phyloP scores from a whole-genome alignment of 257 asterid genomes.

The Echium plantagineum region DNA sequence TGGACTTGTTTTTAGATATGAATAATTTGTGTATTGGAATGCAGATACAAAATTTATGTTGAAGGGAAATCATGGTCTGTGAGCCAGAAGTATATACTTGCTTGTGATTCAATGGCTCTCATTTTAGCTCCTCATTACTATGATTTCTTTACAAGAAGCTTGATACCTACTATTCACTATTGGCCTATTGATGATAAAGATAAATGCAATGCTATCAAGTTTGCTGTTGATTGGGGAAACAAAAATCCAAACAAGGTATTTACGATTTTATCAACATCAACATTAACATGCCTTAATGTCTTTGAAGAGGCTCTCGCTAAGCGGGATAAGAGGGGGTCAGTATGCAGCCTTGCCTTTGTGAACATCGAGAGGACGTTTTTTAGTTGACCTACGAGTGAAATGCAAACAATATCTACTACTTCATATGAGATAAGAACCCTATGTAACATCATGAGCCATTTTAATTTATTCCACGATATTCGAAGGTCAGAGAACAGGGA shows the following conservation, averaged over 20 bases:
- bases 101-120: conserved; percentile 71
- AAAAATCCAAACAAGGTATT: conserved; percentile 44
- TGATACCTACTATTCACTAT: conserved; percentile 60
- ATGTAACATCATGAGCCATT: no score
- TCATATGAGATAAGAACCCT: no score
- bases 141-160: conserved; percentile 73
- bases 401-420: no score
- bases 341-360: no score
- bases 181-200: conserved; percentile 49
- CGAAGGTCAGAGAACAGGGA: no score
- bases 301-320: no score
- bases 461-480: no score
- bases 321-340: no score
- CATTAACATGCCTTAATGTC: no score
- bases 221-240: conserved; percentile 90
- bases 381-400: no score
- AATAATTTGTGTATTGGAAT: not conserved
- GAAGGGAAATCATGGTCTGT: conserved; percentile 93
- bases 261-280: no score
- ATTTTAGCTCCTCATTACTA: conserved; percentile 42
- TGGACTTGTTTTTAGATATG: not conserved
- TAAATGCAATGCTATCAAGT: conserved; percentile 48
- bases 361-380: no score
- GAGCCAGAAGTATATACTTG: conserved; percentile 75
- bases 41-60: conserved; percentile 68